Evolutionary conservation across 495 filamentous ascomycete species (phyloP).

Genomic region (Thermochaetoides thermophila): DNA sequence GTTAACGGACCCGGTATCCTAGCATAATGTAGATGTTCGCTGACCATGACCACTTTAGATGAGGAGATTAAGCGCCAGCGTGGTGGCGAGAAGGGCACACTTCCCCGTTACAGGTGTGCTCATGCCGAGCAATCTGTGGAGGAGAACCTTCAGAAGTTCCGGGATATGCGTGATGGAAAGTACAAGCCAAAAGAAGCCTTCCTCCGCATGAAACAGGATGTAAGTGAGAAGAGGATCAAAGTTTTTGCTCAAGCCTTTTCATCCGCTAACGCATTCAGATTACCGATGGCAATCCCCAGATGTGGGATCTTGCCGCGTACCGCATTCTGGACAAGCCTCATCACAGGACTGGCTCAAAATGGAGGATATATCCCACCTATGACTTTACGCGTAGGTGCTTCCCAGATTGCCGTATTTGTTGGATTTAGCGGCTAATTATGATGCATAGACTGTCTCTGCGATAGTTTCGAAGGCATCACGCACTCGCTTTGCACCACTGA

Average conservation of each 20-base stretch:
- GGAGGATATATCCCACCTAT: conserved; percentile 82
- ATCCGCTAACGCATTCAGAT: conserved; percentile 15
- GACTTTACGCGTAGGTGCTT: conserved; percentile 48
- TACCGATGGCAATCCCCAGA: conserved; percentile 45
- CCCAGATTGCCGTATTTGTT: neutral
- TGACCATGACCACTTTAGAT: conserved; percentile 10
- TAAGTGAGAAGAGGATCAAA: too few relatives aligned
- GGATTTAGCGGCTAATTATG: neutral
- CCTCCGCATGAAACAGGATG: conserved; percentile 79
- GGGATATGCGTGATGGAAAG: conserved; percentile 80
- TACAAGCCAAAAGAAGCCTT: conserved; percentile 80
- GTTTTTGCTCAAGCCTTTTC: too few relatives aligned
- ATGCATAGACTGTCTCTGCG: conserved; percentile 56
- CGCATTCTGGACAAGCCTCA: conserved; percentile 57
- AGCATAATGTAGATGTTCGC: neutral
- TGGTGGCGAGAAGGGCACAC: conserved; percentile 55
- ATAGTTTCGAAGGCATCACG: conserved; percentile 76
- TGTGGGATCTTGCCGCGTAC: conserved; percentile 72
- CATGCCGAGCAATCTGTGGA: conserved; percentile 63
- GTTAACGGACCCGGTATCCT: neutral
- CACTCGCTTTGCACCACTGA: conserved; percentile 85
- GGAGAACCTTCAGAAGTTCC: conserved; percentile 67
- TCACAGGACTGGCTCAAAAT: conserved; percentile 56
- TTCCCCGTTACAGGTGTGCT: conserved; percentile 57
- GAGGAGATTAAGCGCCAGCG: conserved; percentile 72